Conservation (phyloP, 306 rosid genomes). For the Malus fusca region DNA sequence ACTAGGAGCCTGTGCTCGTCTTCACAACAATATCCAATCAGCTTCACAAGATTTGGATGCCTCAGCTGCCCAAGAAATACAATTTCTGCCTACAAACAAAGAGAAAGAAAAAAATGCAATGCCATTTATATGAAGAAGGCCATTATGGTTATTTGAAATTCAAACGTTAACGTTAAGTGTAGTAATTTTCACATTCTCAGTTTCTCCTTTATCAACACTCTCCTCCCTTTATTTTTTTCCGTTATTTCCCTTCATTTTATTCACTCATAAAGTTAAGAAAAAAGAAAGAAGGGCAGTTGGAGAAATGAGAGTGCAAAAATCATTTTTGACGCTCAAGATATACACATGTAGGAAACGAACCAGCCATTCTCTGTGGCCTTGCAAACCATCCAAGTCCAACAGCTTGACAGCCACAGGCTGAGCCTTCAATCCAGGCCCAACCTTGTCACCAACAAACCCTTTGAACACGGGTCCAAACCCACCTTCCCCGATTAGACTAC, state of each 20-base stretch:
- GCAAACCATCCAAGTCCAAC: constrained; percentile 70
- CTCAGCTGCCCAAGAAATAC: constrained; percentile 78
- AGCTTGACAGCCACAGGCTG: constrained; percentile 74
- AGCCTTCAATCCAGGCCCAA: constrained; percentile 54
- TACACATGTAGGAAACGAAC: constrained; percentile 24
- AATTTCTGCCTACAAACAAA: constrained; percentile 48
- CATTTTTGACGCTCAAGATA: too few species aligned
- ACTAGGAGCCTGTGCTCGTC: constrained; percentile 71
- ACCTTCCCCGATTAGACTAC: constrained; percentile 74
- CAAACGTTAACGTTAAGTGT: background rate
- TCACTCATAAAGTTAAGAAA: too few species aligned
- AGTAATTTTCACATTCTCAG: background rate
- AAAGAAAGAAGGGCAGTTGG: background rate
- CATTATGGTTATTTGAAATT: background rate
- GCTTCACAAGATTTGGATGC: constrained; percentile 70
- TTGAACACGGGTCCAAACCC: constrained; percentile 89
- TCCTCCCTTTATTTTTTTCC: background rate
- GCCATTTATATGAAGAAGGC: background rate
- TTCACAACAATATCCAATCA: constrained; percentile 71
- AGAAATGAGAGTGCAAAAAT: background rate
- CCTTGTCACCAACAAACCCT: constrained; percentile 62
- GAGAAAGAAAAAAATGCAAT: background rate
- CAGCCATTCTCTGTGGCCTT: constrained; percentile 94
- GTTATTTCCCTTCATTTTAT: background rate
- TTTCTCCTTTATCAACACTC: background rate